Base-by-base conservation (phyloP, 2,329 filamentous ascomycete species). In the Alternaria atra region DNA sequence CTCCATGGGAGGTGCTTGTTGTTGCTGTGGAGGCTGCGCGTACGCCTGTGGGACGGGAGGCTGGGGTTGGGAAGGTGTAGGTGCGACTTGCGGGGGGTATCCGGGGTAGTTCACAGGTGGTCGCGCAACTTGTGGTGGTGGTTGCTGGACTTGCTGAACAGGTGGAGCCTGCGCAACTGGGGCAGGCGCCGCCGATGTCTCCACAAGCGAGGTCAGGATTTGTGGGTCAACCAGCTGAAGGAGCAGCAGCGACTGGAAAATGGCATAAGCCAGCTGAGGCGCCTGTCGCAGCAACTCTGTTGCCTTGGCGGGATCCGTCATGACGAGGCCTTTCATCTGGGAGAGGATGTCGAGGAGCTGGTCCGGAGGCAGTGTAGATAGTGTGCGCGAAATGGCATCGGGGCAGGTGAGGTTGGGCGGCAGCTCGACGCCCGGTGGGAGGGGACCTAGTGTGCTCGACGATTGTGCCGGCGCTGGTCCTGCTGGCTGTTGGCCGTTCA, bases 241-340 rank as follows among this genome's bases (percentile, higher is more conserved):
- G 37, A 97, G 87, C 2, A 98, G 87, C 9, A 98, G 86, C 25
- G 94, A 91, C 80, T 98, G 94, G 81, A 98, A 98, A 67, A 98
- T 91, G 59, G 95, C 95, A 73, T 97, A 98, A 5, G 92, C 89
- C 44, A 99, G 88, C 80, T 99, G 95, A 0, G 95, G 95, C 1
- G 94, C 93, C 81, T 94, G 91, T 64, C 90, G 86, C 42, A 99
- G 87, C 40, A 98, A 88, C 74, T 97, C 92, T 0, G 90, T 93
- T 4, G 94, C 94, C 74, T 93, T 91, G 20, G 86, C 85, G 2
- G 94, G 93, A 70, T 98, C 93, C 25, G 86, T 87, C 52, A 89
- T 87, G n/a, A 92, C 92, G 12, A 98, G 84, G 3, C 89, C 87
- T 81, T 98, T 98, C 92, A 98, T 96, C 78, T 98, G 94, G 8